phyloP scores from a whole-genome alignment of 257 asterid genomes.

The Solanum clarkiae region DNA sequence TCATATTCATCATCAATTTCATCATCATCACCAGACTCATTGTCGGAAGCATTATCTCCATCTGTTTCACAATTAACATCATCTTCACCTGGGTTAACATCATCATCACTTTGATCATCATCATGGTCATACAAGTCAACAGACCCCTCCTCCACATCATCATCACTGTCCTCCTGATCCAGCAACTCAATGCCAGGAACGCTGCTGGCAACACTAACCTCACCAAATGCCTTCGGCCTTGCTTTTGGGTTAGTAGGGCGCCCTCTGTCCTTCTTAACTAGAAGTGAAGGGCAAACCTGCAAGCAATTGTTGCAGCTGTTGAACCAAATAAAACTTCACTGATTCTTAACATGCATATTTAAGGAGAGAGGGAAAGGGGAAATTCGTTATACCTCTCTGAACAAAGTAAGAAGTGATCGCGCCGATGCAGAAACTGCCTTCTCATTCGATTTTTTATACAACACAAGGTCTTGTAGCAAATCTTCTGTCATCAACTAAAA shows the following conservation, averaged over 20 bases:
- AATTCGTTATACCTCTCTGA: constrained; percentile 52
- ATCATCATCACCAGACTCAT: constrained; percentile 25
- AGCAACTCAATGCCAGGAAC: constrained; percentile 79
- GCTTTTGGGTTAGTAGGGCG: constrained; percentile 65
- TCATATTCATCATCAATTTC: constrained; percentile 18
- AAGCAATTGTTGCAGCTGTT: constrained; percentile 5
- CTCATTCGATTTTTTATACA: constrained; percentile 76
- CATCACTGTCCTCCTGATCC: constrained; percentile 43
- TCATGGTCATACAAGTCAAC: constrained; percentile 21
- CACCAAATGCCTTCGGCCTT: constrained; percentile 81
- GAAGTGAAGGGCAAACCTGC: constrained; percentile 85
- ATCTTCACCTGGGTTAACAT: constrained; percentile 13
- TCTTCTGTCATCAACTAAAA: constrained; percentile 96
- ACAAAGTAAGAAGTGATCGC: constrained; percentile 72
- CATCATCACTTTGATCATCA: constrained; percentile 16
- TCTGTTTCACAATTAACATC: constrained; percentile 20
- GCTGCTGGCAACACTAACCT: constrained; percentile 48
- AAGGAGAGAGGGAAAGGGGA: not conserved
- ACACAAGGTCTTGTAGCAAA: constrained; percentile 89
- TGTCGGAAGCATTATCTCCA: constrained; percentile 22
- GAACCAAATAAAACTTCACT: not conserved
- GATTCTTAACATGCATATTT: not conserved
- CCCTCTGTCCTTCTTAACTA: constrained; percentile 88
- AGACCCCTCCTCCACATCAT: constrained; percentile 19
- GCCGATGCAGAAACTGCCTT: constrained; percentile 86